Evolutionary conservation across 352 stramenopile species (phyloP).

Genomic region (Phytophthora macrochlamydospora): DNA sequence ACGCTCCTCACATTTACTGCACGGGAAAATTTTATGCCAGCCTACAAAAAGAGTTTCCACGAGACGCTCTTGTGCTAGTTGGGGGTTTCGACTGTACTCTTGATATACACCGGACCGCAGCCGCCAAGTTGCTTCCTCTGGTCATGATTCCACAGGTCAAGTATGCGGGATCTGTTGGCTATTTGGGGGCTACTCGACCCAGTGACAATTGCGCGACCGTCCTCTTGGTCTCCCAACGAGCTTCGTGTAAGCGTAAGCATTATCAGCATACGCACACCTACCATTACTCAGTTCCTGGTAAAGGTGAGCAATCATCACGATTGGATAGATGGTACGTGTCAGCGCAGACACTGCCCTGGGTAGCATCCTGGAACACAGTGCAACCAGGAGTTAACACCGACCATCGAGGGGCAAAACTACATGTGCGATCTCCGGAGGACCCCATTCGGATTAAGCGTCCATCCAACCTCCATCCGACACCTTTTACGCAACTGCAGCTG

Average conservation of each 20-base stretch:
- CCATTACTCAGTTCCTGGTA: neutral
- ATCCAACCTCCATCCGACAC: too few relatives aligned
- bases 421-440: neutral
- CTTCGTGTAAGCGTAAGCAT: neutral
- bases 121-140: fast-evolving
- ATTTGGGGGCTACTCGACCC: neutral
- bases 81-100: constrained; percentile 6
- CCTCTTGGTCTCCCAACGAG: neutral
- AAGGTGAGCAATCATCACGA: neutral
- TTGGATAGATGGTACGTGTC: constrained; percentile 19
- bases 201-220: neutral
- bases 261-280: neutral
- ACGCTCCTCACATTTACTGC: neutral
- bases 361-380: constrained; percentile 40
- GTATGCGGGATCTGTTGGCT: neutral
- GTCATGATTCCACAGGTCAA: neutral
- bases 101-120: neutral
- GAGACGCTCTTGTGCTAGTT: too few relatives aligned
- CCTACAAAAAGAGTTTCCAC: neutral
- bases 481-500: too few relatives aligned
- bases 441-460: constrained; percentile 2
- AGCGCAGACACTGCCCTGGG: constrained; percentile 45
- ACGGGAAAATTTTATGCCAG: neutral
- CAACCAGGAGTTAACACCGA: neutral
- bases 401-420: neutral